Evolutionary conservation across 2,329 filamentous ascomycete species (phyloP).

Genomic region (Pyricularia pennisetigena): DNA sequence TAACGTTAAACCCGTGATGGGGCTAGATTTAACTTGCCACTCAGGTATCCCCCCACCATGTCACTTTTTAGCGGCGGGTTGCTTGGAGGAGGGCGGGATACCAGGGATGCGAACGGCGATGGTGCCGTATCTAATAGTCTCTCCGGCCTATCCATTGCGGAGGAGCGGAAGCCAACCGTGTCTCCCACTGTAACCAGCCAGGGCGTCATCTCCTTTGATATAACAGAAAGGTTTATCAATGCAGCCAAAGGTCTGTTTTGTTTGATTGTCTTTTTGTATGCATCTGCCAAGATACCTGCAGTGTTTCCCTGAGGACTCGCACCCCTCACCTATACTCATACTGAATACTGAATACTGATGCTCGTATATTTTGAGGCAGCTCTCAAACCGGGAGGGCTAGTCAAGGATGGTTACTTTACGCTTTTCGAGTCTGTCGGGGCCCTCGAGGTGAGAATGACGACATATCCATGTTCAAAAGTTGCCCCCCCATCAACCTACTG

Average conservation of each 20-base stretch:
- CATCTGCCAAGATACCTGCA: not conserved
- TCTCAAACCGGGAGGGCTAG: conserved; percentile 67
- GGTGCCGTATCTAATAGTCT: not conserved
- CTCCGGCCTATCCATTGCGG: not conserved
- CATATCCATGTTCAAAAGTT: not conserved
- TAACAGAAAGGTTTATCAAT: conserved; percentile 43
- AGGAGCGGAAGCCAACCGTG: conserved; percentile 15
- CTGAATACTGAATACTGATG: not conserved
- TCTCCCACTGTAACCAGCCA: conserved; percentile 30
- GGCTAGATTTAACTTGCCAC: not conserved
- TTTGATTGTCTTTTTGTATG: not conserved
- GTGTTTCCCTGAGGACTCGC: not conserved
- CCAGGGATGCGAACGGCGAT: not conserved
- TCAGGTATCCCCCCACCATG: not conserved
- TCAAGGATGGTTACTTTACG: conserved; percentile 92
- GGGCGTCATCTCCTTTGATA: conserved; percentile 46
- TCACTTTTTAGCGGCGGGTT: not conserved
- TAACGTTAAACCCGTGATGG: not conserved
- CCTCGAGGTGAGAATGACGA: conserved; percentile 49
- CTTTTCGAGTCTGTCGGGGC: conserved; percentile 90
- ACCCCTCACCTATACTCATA: not conserved
- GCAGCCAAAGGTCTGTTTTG: conserved; percentile 39
- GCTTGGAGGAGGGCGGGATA: not conserved
- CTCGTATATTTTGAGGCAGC: conserved; percentile 34
- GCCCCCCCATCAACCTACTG: not conserved